Evolutionary conservation across 164 flowering plant genomes (phyloP), one percentile per base, ranked within the genome.

Genomic region (Euptelea pleiosperma): DNA sequence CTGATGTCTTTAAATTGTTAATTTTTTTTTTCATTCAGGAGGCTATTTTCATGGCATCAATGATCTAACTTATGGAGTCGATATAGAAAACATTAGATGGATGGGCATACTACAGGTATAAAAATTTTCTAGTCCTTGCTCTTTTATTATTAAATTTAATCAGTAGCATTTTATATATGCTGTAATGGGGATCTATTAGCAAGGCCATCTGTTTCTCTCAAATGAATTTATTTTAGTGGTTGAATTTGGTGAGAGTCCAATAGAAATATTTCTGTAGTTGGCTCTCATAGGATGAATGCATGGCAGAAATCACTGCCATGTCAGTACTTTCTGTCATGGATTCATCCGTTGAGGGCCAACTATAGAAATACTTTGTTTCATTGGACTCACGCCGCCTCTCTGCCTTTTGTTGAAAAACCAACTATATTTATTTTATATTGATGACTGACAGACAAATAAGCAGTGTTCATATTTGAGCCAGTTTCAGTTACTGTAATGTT

Each of bases 41-140:
- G 96, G 96, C 29, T 88, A 65, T 53, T 65, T 88, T 50, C 96
- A 88, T 67, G 77, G 87, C 16, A 8, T 88, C 14, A 65, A 70
- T 53, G 52, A 77, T 72, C 67, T 87, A 55, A 75, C 87, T 22
- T 85, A 71, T 63, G 96, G 91, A 14, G 86, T 87, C 12, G 85
- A 88, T 61, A 53, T 83, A 16, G 61, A 69, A 21, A 66, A 61
- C 21, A 79, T 88, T 18, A 77, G 96, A 71, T 83, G 74, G 81
- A 73, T 75, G 79, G 96, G 96, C 18, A 70, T 75, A 44, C 68
- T 87, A 47, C 95, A 87, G 88, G 94, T 87, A 69, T 53, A 30
- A 18, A 52, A 25, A 5, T 39, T 50, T n/a, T 15, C 18, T 11
- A 7, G 7, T 42, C 5, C 15, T 45, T 54, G 2, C 35, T 43